Base-by-base conservation (phyloP, 352 stramenopile genomes). In the Thraustochytrium sp. region DNA sequence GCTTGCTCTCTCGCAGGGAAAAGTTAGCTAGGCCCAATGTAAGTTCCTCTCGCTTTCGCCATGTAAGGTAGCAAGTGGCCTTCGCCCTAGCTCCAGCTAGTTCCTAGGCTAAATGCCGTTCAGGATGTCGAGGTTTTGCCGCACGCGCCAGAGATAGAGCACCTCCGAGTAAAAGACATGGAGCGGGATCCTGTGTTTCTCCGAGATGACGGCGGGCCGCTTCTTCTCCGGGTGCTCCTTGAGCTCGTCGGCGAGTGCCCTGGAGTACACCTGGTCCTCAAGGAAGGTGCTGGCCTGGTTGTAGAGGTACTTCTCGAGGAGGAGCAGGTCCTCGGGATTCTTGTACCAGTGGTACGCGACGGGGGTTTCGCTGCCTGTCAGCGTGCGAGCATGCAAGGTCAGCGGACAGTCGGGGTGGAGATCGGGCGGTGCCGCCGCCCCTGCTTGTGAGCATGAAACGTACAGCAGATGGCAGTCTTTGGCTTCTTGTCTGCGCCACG, bases 271-370 rank as follows among this genome's bases (percentile, higher is more conserved):
- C 2, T 61, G 23, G 37, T 29, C 23, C 4, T 68, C 42, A 0
- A 80, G 9, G 34, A 72, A 80, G 42, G 48, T 80, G 68, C 63
- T 31, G 5, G 26, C 1, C 16, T 18, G 26, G 68, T 80, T 72
- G 34, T 80, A 80, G 8, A 80, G 37, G 31, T 65, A 80, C 31
- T 34, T 31, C 26, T 80, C 48, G n/a, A 80, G 53, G 5, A 42
- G n/a, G 29, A 37, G 13, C 18, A 80, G 44, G 31, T 80, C 68
- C 21, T 2, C 63, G 9, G 68, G 68, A 40, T 75, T 18, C 42
- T 80, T 80, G 51, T 80, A 80, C 68, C 68, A 80, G 49, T 80
- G 68, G 49, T 75, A 80, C n/a, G 48, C 68, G 8, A 80, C 34
- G 16, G 68, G 68, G 11, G 51, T 63, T 44, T 80, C 68, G 59